A percentile compares a stretch with the other conserved stretches of the same genome.
Conservation (phyloP, 345 rosid genomes). For the Clausena lansium region DNA sequence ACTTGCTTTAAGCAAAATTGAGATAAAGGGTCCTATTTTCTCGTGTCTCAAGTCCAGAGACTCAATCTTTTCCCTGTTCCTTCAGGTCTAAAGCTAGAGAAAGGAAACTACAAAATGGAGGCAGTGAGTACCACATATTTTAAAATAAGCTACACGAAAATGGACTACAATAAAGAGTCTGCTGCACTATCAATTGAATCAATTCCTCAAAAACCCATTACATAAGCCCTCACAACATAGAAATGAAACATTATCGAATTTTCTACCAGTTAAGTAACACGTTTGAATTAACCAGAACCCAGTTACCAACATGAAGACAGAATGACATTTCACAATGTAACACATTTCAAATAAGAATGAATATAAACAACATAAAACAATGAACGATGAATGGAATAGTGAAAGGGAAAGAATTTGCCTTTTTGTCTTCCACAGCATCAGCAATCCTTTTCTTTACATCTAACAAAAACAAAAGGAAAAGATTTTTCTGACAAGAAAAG, state of each 20-base stretch:
- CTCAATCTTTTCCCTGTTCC: neutral
- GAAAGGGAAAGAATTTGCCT: constrained; percentile 35
- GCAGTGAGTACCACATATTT: no score
- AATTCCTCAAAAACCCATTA: neutral
- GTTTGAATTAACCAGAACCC: neutral
- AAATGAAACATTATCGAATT: neutral
- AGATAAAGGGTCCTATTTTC: neutral
- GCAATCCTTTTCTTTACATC: constrained; percentile 79
- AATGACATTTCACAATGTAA: neutral
- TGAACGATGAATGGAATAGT: neutral
- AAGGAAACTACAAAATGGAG: neutral
- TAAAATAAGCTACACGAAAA: neutral
- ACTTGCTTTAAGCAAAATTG: neutral
- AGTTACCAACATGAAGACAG: neutral
- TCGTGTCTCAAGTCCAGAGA: neutral
- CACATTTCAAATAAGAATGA: neutral
- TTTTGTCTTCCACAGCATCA: constrained; percentile 74
- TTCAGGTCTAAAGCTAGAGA: neutral
- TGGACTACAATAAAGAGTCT: neutral
- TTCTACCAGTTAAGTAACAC: neutral
- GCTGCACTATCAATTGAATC: neutral
- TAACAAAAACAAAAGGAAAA: constrained; percentile 14
- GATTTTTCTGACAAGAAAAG: neutral
- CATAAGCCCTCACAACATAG: neutral
- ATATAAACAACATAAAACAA: neutral